Conservation (phyloP, 805 yeast genomes). For the Phaffomyces antillensis region DNA sequence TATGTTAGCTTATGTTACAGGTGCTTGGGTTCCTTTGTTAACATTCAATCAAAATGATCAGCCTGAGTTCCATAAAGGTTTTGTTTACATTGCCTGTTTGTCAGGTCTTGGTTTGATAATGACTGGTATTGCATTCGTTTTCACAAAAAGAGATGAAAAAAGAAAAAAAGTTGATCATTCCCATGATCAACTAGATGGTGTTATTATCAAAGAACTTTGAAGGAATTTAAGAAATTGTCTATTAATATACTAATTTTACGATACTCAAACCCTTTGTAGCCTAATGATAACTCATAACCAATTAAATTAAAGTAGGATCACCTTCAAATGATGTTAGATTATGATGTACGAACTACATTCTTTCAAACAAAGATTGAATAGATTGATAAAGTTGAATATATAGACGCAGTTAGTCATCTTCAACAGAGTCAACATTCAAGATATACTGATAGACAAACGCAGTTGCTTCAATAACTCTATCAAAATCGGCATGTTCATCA, state of each 20-base stretch:
- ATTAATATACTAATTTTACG: too few relatives aligned
- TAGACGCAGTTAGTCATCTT: not conserved
- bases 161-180: not conserved
- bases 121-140: not conserved
- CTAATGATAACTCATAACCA: too few relatives aligned
- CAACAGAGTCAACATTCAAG: constrained; percentile 32
- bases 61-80: constrained; percentile 33
- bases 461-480: constrained; percentile 45
- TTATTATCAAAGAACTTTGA: not conserved
- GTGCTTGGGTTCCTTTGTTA: constrained; percentile 34
- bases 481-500: constrained; percentile 44
- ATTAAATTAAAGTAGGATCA: too few relatives aligned
- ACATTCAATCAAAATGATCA: constrained; percentile 33
- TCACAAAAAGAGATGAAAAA: constrained; percentile 1
- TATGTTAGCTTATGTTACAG: constrained; percentile 34
- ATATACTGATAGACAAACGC: constrained; percentile 45
- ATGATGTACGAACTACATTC: too few relatives aligned
- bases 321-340: too few relatives aligned
- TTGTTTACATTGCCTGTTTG: constrained; percentile 27
- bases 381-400: too few relatives aligned
- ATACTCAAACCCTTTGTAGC: too few relatives aligned
- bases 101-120: constrained; percentile 3
- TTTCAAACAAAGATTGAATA: too few relatives aligned
- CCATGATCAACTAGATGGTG: not conserved
- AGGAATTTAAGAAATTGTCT: too few relatives aligned